Conservation (phyloP, 2,329 filamentous ascomycete genomes). For the Ampelomyces quisqualis region DNA sequence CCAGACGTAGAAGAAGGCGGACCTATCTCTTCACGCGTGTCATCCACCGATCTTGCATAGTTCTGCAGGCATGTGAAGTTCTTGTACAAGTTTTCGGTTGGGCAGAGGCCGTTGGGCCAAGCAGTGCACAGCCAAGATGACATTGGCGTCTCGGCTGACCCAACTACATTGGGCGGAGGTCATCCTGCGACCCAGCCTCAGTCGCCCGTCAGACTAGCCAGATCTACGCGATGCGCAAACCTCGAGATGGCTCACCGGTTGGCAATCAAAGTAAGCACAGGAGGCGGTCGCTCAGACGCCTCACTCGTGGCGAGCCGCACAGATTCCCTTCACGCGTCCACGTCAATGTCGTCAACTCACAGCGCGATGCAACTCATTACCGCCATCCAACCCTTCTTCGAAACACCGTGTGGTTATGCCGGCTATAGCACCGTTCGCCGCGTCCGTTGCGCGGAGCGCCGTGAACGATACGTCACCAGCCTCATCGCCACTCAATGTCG, state of each 20-base stretch:
- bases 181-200: conserved; percentile 14
- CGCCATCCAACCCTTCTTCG: conserved; percentile 7
- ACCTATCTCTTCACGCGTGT: neutral
- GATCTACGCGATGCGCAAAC: conserved; percentile 4
- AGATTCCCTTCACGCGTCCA: conserved; percentile 10
- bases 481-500: conserved; percentile 50
- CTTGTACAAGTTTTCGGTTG: conserved; percentile 8
- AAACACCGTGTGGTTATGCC: conserved; percentile 42
- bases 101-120: too few relatives aligned
- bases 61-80: conserved; percentile 12
- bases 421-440: conserved; percentile 29
- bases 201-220: neutral
- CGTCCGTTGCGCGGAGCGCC: conserved; percentile 11
- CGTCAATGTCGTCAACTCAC: neutral
- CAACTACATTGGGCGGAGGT: conserved; percentile 3
- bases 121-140: conserved; percentile 3
- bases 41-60: neutral
- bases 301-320: conserved; percentile 13
- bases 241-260: conserved; percentile 20
- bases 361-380: conserved; percentile 7
- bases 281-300: conserved; percentile 10
- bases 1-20: neutral
- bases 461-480: conserved; percentile 18
- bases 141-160: conserved; percentile 1
- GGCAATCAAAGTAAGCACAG: conserved; percentile 7